Evolutionary conservation across 1,139 yeast genomes (phyloP).

Genomic region (Diutina catenulata): DNA sequence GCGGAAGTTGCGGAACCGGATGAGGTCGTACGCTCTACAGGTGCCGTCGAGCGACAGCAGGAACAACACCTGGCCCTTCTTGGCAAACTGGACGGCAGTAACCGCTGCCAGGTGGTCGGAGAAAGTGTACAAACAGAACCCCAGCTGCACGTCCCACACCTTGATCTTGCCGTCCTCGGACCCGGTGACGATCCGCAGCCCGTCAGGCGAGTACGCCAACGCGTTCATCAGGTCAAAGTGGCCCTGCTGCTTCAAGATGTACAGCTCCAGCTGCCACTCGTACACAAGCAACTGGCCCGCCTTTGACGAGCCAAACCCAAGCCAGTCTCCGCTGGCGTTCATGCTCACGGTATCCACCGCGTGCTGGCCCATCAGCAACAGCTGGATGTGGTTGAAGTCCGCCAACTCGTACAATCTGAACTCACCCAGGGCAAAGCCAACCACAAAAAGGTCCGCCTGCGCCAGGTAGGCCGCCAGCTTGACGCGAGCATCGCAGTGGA

Average conservation of each 20-base stretch:
- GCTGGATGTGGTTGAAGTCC: conserved; percentile 67
- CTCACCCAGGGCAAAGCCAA: conserved; percentile 88
- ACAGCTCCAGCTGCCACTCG: conserved; percentile 98
- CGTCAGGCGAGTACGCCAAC: conserved; percentile 87
- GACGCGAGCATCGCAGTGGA: conserved; percentile 63
- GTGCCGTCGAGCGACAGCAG: conserved; percentile 94
- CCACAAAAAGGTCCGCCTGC: conserved; percentile 55
- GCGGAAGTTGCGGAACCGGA: conserved; percentile 86
- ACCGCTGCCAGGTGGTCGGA: conserved; percentile 86
- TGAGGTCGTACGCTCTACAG: conserved; percentile 91
- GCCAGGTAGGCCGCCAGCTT: conserved; percentile 81
- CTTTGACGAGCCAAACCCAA: conserved; percentile 86
- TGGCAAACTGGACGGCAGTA: conserved; percentile 78
- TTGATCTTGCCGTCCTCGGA: conserved; percentile 95
- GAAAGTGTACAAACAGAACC: conserved; percentile 87
- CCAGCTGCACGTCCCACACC: conserved; percentile 90
- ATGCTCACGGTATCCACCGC: conserved; percentile 74
- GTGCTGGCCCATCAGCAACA: conserved; percentile 84
- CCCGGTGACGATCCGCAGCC: conserved; percentile 83
- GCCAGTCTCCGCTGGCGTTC: conserved; percentile 88
- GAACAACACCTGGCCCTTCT: conserved; percentile 79
- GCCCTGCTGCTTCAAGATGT: conserved; percentile 91
- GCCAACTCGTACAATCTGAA: conserved; percentile 83
- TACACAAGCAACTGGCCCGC: conserved; percentile 91
- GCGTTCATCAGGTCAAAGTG: conserved; percentile 88